A percentile compares a stretch with the other conserved stretches of the same genome.
Conservation (phyloP, 2,329 filamentous ascomycete genomes). For the Grosmannia huntii region DNA sequence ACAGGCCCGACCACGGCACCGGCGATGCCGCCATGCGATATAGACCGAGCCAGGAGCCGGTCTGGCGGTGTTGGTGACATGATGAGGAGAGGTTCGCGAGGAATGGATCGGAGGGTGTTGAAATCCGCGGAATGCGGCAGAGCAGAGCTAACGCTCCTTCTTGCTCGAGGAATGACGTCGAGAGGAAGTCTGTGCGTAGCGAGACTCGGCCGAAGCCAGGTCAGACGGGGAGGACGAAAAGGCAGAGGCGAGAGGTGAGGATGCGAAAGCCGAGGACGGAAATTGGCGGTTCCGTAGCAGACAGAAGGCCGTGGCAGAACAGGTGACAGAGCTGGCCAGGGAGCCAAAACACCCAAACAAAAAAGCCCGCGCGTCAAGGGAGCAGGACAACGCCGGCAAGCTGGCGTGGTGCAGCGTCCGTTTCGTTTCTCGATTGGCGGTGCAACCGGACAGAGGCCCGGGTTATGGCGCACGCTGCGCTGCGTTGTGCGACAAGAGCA, state of each 20-base stretch:
- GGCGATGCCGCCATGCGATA: constrained; percentile 21
- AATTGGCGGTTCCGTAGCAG: neutral
- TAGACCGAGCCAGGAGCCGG: constrained; percentile 7
- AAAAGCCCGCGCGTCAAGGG: neutral
- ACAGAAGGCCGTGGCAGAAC: neutral
- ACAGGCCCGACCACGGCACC: constrained; percentile 21
- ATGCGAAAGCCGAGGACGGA: neutral
- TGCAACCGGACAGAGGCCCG: constrained; percentile 8
- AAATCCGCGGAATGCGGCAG: neutral
- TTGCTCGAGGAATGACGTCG: neutral
- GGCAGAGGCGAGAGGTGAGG: neutral
- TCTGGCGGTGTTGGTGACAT: constrained; percentile 7
- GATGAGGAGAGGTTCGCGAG: neutral
- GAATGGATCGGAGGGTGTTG: neutral
- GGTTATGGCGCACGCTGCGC: constrained; percentile 10
- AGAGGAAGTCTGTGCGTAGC: neutral
- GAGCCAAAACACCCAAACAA: neutral
- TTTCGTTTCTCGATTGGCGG: neutral
- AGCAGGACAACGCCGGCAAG: neutral
- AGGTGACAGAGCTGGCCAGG: too few relatives aligned
- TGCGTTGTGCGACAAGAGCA: constrained; percentile 7
- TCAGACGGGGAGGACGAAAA: too few relatives aligned
- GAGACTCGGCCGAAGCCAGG: neutral
- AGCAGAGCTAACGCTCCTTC: neutral
- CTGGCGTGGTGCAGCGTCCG: neutral